Base-by-base conservation (phyloP, 2,329 filamentous ascomycete genomes). In the Talaromyces sp. region DNA sequence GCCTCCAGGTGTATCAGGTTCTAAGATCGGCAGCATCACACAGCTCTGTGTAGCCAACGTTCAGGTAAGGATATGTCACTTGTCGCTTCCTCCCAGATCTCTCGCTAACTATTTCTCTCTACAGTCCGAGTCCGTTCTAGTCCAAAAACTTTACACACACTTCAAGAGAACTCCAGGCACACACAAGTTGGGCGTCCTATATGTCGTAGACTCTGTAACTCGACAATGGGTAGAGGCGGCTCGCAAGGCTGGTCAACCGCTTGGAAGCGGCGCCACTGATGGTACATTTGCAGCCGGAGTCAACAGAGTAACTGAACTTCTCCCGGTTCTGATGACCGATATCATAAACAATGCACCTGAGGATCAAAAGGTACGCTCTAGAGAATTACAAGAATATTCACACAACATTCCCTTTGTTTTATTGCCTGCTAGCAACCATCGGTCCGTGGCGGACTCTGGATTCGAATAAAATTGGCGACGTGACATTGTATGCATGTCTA, bases 161-260 rank as follows among this genome's bases (percentile, higher is more conserved):
- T 96, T 98, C 85, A 97, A 96, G 81, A 96, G 95, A 81, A 90
- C 93, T 71, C 92, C 92, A 67, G 88, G 88, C 77, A 96, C 93
- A 77, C 94, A 99, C 87, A 99, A 99, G 82, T 87, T 99, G 79
- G 95, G 95, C 82, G 93, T 97, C 76, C 89, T 99, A 82, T 99
- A 99, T 89, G 93, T 98, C 82, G 92, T 99, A 93, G 95, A 99
- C 86, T 97, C 94, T 84, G 93, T 99, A 87, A 94, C 93, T 79
- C 92, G 95, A 81, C 94, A 96, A 83, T 99, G 95, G 94, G 88
- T 97, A 83, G 94, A 98, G 79, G 91, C 93, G 81, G 94, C 95
- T 75, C 95, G 93, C 81, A 87, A 89, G 75, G 86, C 90, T 71
- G 91, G 91, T 74, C 93, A 98, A 77, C 81, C 90, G 75, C 87